Base-by-base conservation (phyloP, 371 early-diverging fungal species). In the Rhizopus delemar region DNA sequence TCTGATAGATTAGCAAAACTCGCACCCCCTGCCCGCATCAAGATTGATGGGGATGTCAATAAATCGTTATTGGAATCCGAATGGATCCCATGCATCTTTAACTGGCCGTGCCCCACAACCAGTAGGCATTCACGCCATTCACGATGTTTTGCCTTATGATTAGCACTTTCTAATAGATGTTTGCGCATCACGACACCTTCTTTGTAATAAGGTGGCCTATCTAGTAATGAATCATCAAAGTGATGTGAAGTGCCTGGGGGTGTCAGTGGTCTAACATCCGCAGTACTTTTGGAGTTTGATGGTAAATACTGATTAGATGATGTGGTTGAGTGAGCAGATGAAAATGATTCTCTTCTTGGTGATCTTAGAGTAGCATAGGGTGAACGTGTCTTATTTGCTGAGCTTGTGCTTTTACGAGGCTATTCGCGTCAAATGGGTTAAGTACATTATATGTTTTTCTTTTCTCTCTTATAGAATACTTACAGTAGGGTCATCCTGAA, bases 111-210 rank as follows among this genome's bases (percentile, higher is more conserved):
- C 34, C 84, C 86, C 3, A 88, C 80, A 0, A 91, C 80, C 16
- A 91, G 77, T 16, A 89, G 78, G 62, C 92, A 86, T 32, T 92
- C 84, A 58, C 85, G 88, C 97, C 97, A 96, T n/a, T 84, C 82
- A 12, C 96, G 87, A 65, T 90, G 81, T 45, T 84, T 85, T 7
- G 96, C 92, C 69, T 91, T 91, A 56, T 86, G 86, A 54, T 84
- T 92, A 5, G 81, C 82, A 8, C 84, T 76, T 56, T 92, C 93
- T 60, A 86, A 77, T 39, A 93, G 65, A 68, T 93, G 93, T 67
- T 96, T 96, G 35, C 95, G 84, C 70, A 92, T 86, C 29, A 96
- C 83, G 2, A 91, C 78, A 1, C 95, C 90, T 68, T 90, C 90
- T 61, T 90, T 83, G 8, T 78, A 50, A 56, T 82, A 83, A n/a